Evolutionary conservation across 2,329 filamentous ascomycete genomes (phyloP), one percentile per base, ranked within the genome.

Genomic region (Penicillium sp.): DNA sequence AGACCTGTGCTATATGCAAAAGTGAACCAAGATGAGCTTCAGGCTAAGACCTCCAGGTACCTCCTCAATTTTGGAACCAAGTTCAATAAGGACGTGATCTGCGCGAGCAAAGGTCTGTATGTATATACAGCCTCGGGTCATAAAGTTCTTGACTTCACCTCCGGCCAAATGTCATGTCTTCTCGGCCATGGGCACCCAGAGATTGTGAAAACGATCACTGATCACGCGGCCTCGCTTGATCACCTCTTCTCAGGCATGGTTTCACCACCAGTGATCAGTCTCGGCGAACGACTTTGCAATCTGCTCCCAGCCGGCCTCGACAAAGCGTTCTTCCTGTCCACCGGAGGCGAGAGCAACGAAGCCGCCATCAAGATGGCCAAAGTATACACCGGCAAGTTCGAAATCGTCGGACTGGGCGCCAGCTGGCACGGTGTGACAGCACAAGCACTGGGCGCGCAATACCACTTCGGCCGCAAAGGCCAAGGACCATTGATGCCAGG

Each of bases 351-450:
- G 63, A 79, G 75, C 47, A 83, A 79, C 55, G 85, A 88, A 60
- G 83, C 83, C 4, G 85, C 85, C 1, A 84, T 88, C 53, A 82
- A 83, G 53, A 76, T 88, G 58, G 85, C 85, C 3, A 88, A 88
- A 59, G 70, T 77, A 11, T 85, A 80, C 62, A 88, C 85, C 0
- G 83, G 84, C 0, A 87, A 84, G 49, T 88, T 83, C 61, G 83
- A 88, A 65, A 79, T 88, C 47, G 83, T 87, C 6, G 85, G 77
- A 0, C 73, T 88, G 45, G 78, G 77, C 0, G 80, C 79, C 0
- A 82, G 80, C 32, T 88, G 80, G 75, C 85, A 88, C 67, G 85
- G 85, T 18, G 75, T 88, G 55, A 87, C 83, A 0, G 74, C 75
- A 3, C 80, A 75, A 2, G 76, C 83, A 0, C 72, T 76, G 0